Percentiles rank a stretch among this genome's conserved stretches.
Conservation (phyloP, 2,329 filamentous ascomycete species). For the Sclerotinia subarctica region DNA sequence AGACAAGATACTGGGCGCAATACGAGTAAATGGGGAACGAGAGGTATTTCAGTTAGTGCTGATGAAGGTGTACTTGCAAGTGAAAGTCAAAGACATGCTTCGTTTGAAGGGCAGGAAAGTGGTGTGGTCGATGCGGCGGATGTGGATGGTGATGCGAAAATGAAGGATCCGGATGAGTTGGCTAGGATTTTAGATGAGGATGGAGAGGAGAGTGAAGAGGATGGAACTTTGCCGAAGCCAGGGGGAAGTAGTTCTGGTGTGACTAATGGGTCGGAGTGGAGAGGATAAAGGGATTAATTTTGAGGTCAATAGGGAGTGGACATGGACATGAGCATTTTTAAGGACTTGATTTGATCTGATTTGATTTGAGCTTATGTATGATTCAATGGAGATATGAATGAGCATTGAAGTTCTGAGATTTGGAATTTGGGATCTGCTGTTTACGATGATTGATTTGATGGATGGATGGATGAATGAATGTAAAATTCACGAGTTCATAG, state of each 20-base stretch:
- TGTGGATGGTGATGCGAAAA: conserved; percentile 61
- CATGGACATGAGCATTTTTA: background rate
- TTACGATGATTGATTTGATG: background rate
- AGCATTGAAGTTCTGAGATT: background rate
- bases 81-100: conserved; percentile 44
- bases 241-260: conserved; percentile 6
- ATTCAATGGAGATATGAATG: conserved; percentile 4
- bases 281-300: background rate
- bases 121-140: conserved; percentile 44
- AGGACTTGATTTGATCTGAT: background rate
- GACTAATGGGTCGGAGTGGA: conserved; percentile 19
- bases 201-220: conserved; percentile 41
- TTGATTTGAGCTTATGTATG: conserved; percentile 7
- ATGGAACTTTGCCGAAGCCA: background rate
- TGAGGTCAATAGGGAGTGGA: background rate
- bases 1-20: conserved; percentile 16
- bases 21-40: conserved; percentile 51
- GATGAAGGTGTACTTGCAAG: conserved; percentile 57
- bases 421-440: background rate
- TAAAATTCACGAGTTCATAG: too few species aligned
- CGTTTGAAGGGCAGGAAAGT: conserved; percentile 44
- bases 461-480: background rate
- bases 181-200: conserved; percentile 58
- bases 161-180: conserved; percentile 64
- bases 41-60: conserved; percentile 64